Conservation (phyloP, 495 filamentous ascomycete species). For the Xylaria intraflava region DNA sequence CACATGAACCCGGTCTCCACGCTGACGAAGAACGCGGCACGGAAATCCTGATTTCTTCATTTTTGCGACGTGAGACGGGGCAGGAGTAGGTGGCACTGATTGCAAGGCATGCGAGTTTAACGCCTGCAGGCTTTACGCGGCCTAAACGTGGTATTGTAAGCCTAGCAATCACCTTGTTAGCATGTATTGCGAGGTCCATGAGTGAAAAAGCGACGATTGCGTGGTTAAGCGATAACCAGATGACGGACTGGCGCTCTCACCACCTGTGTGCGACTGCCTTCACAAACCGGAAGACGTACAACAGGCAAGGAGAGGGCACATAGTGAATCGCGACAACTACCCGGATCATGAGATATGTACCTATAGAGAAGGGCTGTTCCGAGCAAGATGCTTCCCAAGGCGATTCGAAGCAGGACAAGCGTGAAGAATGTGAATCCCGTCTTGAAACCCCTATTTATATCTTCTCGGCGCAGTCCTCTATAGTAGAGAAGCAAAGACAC, state of each 20-base stretch:
- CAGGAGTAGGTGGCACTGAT: conserved; percentile 6
- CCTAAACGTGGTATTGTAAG: background rate
- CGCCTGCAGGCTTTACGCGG: conserved; percentile 12
- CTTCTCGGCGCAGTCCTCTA: too few relatives aligned
- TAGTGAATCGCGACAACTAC: background rate
- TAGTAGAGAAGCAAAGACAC: too few relatives aligned
- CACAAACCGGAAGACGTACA: background rate
- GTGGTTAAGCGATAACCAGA: background rate
- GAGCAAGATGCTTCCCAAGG: background rate
- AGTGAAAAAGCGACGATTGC: background rate
- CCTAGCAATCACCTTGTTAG: background rate
- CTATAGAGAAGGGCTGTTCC: background rate
- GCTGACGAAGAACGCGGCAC: conserved; percentile 8
- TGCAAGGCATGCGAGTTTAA: conserved; percentile 4
- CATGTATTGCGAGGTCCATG: background rate
- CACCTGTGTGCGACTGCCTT: background rate
- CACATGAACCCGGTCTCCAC: conserved; percentile 1
- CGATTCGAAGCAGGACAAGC: background rate
- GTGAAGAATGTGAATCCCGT: background rate
- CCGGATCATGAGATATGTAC: background rate
- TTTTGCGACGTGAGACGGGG: conserved; percentile 8
- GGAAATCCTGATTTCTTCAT: conserved; percentile 13
- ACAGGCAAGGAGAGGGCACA: background rate
- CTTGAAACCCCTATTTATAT: background rate
- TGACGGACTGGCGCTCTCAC: background rate